Conservation (phyloP, 2,329 filamentous ascomycete species). For the Aspergillus fumigatus region DNA sequence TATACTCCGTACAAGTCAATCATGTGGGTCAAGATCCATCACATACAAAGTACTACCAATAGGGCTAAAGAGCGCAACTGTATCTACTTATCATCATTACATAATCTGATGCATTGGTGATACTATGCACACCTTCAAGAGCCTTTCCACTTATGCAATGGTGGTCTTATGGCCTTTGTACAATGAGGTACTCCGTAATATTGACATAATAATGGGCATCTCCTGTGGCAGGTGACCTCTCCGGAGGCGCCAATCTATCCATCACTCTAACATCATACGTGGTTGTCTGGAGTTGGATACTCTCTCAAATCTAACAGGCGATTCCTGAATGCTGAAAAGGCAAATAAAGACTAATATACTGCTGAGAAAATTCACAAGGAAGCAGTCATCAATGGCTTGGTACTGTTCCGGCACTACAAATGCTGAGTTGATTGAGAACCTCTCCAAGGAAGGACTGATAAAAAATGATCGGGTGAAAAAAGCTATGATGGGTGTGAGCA, state of each 20-base stretch:
- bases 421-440: conserved; percentile 69
- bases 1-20: not conserved
- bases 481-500: conserved; percentile 69
- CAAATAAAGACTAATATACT: not conserved
- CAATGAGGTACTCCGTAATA: not conserved
- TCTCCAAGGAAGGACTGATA: conserved; percentile 68
- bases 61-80: no score
- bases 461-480: conserved; percentile 64
- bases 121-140: no score
- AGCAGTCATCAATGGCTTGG: conserved; percentile 71
- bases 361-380: conserved; percentile 7
- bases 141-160: not conserved
- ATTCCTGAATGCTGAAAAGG: conserved; percentile 9
- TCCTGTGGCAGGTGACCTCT: not conserved
- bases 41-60: no score
- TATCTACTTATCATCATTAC: not conserved
- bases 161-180: not conserved
- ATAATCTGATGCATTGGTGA: not conserved
- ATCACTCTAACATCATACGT: not conserved
- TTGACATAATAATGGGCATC: not conserved
- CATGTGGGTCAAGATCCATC: not conserved
- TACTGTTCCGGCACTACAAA: conserved; percentile 73
- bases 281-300: not conserved
- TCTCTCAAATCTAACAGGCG: not conserved
- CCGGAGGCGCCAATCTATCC: not conserved